These are phyloP conservation scores for Mucor piriformis DNA, from an alignment of 371 early-diverging fungal genomes.

Conservation along the genomic window DNA sequence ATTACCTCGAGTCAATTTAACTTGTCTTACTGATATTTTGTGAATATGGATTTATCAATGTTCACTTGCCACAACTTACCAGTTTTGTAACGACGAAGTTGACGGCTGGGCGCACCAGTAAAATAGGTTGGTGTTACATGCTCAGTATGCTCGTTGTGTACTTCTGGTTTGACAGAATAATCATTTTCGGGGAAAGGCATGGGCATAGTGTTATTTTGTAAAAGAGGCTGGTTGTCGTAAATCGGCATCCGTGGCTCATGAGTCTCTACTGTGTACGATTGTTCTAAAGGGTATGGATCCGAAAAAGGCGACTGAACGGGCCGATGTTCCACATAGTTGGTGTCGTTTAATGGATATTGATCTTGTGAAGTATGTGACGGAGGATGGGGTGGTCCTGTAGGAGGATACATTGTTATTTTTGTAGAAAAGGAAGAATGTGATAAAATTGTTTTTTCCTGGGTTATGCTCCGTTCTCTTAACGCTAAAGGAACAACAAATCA, in stretches of 20 bases:
- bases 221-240: conserved; percentile 35
- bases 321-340: conserved; percentile 40
- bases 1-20: conserved; percentile 75
- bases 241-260: conserved; percentile 14
- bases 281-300: conserved; percentile 31
- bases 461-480: neutral
- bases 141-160: conserved; percentile 12
- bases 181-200: conserved; percentile 16
- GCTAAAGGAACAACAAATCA: conserved; percentile 6
- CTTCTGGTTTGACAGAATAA: neutral
- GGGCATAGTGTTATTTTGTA: conserved; percentile 21
- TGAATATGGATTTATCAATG: neutral
- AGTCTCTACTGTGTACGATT: conserved; percentile 10
- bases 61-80: conserved; percentile 37
- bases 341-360: conserved; percentile 50
- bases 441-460: neutral
- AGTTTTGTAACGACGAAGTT: conserved; percentile 67
- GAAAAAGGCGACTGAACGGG: conserved; percentile 42
- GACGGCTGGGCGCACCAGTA: conserved; percentile 58
- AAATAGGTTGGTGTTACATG: conserved; percentile 24
- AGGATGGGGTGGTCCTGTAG: conserved; percentile 17
- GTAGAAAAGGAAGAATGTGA: neutral
- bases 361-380: conserved; percentile 23
- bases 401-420: conserved; percentile 22
- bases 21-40: conserved; percentile 44